phyloP scores from a whole-genome alignment of 129 eudicot genomes.

The Flaveria brownii region DNA sequence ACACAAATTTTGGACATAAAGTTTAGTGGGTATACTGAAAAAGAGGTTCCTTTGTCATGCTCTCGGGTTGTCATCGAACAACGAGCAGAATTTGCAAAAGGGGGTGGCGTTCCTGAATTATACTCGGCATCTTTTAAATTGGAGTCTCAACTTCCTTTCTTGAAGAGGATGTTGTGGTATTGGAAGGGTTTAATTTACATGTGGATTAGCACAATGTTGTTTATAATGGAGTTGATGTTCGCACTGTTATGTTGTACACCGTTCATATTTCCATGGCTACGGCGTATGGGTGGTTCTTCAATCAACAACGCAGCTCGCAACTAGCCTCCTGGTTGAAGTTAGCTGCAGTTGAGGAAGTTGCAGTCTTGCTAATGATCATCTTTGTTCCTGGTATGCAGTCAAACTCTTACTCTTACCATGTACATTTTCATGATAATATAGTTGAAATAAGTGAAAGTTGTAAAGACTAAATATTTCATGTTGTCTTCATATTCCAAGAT shows the following conservation, averaged over 20 bases:
- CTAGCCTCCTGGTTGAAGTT: constrained; percentile 33
- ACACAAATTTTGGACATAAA: constrained; percentile 60
- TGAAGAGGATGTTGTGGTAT: constrained; percentile 70
- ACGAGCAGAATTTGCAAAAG: constrained; percentile 64
- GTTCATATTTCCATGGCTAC: constrained; percentile 47
- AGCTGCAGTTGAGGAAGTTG: constrained; percentile 7
- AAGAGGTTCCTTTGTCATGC: constrained; percentile 50
- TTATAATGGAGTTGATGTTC: constrained; percentile 60
- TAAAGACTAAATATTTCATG: not conserved
- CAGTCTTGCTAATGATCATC: constrained; percentile 4
- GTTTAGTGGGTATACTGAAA: constrained; percentile 62
- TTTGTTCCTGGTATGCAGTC: constrained; percentile 28
- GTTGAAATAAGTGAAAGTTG: not conserved
- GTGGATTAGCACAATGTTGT: constrained; percentile 60
- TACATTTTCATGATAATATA: constrained; percentile 1
- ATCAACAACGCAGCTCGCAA: constrained; percentile 17
- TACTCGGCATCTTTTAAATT: constrained; percentile 60
- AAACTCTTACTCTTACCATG: not conserved
- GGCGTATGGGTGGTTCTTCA: constrained; percentile 37
- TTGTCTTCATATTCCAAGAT: not conserved
- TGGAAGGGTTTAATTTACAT: constrained; percentile 67
- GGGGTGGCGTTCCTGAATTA: constrained; percentile 82
- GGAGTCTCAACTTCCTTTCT: constrained; percentile 71
- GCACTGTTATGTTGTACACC: constrained; percentile 69
- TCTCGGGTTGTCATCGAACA: constrained; percentile 68